These are phyloP conservation scores for Austropuccinia psidii DNA, from an alignment of 1,284 basidiomycete species.

Conservation along the genomic window DNA sequence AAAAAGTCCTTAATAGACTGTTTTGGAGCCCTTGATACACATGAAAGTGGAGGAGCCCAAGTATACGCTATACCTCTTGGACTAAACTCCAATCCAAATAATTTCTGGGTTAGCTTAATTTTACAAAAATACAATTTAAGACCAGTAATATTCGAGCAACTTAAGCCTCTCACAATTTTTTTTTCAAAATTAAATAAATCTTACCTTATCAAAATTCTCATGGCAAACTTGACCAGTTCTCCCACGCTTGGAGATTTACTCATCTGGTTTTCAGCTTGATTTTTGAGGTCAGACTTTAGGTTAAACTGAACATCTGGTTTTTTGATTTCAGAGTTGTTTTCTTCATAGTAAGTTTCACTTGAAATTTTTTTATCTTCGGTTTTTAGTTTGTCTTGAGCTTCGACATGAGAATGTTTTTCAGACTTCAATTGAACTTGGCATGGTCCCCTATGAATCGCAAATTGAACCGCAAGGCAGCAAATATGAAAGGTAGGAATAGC, in stretches of 20 bases:
- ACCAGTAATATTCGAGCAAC: not conserved
- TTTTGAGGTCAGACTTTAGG: not conserved
- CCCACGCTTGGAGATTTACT: not conserved
- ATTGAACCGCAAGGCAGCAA: conserved; percentile 9
- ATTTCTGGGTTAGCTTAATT: not conserved
- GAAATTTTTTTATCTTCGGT: not conserved
- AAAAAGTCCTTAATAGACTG: not conserved
- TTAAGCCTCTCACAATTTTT: not conserved
- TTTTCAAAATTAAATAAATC: too few species aligned
- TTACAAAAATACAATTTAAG: not conserved
- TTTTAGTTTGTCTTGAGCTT: too few species aligned
- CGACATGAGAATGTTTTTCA: not conserved
- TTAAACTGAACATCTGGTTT: not conserved
- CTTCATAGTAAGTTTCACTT: not conserved
- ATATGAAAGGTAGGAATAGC: conserved; percentile 2
- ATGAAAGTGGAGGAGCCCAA: not conserved
- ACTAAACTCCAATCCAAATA: not conserved
- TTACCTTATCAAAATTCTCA: not conserved
- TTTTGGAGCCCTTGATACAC: not conserved
- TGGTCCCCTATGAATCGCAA: conserved; percentile 12
- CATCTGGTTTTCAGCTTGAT: not conserved
- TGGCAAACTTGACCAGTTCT: conserved; percentile 8
- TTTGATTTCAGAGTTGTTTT: too few species aligned
- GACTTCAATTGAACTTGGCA: not conserved
- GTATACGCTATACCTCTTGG: not conserved